Base-by-base conservation (phyloP, 176 grass and related monocot genomes). In the Ananas comosus region DNA sequence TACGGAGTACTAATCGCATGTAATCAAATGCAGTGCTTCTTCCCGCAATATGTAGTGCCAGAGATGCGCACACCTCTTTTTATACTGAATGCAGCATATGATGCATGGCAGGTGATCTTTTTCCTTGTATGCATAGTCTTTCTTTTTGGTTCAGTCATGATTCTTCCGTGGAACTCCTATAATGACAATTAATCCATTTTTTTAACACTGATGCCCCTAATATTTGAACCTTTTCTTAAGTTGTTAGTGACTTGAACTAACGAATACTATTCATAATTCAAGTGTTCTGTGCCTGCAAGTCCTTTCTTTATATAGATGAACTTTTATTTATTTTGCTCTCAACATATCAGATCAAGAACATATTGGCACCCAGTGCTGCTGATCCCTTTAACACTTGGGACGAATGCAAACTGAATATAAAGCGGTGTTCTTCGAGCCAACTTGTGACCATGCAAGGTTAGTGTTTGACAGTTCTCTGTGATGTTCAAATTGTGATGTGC, bases 401-500 rank as follows among this genome's bases (percentile, higher is more conserved):
- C 69, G 19, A 76, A 65, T 97, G 94, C 85, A 97, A 88, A 71
- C 80, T 86, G 42, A 80, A 88, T 28, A 90, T 90, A 27, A 90
- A 86, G 72, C 71, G 28, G 25, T 97, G 89, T 65, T 83, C 84
- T 53, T 64, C 82, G 16, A 72, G 49, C 65, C 94, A 97, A 72
- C 86, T 97, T 19, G 13, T 50, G 25, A 88, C 72, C 17, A 28
- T 97, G 59, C 89, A 97, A 81, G 81, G 94, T 97, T 29, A 76
- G 74, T 42, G 33, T 42, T 42, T 42, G 33, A 42, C 33, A 42
- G 33, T 6, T 42, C 33, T 42, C 33, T 0, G 33, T 42, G 68
- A 27, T 21, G 25, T 59, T 51, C 64, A 16, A 16, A 29, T 56
- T 49, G 12, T 48, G 29, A 64, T 63, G 51, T 57, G 51, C 47